These are phyloP conservation scores for Ramaria rubella DNA, from an alignment of 768 basidiomycete species.

Conservation along the genomic window DNA sequence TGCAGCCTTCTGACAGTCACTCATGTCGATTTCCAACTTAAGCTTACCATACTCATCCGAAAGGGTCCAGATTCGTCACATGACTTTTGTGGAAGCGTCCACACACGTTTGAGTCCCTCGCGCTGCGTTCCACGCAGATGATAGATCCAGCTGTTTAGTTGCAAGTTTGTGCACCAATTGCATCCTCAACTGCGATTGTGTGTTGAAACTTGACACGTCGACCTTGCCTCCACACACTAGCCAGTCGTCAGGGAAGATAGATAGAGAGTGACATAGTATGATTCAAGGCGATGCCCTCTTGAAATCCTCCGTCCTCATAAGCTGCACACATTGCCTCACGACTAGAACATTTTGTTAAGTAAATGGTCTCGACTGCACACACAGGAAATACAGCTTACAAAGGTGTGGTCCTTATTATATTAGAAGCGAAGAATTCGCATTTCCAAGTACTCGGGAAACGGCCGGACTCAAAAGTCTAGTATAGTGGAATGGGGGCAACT, in stretches of 20 bases:
- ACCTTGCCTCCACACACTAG: neutral
- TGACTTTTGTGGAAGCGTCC: neutral
- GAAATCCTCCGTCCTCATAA: neutral
- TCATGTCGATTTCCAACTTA: too few species aligned
- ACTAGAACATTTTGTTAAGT: too few species aligned
- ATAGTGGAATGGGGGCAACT: conserved; percentile 18
- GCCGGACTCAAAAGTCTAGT: conserved; percentile 44
- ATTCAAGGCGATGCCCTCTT: neutral
- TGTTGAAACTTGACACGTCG: neutral
- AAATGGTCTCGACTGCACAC: too few species aligned
- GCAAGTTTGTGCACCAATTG: neutral
- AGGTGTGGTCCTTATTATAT: conserved; percentile 87
- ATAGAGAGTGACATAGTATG: neutral
- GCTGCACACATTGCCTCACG: neutral
- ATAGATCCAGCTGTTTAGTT: too few species aligned
- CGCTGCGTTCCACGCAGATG: neutral
- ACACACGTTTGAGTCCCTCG: neutral
- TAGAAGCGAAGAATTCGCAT: conserved; percentile 52
- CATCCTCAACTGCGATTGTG: neutral
- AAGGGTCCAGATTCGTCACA: neutral
- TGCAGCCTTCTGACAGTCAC: too few species aligned
- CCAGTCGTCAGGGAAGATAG: neutral
- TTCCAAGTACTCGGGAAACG: conserved; percentile 77
- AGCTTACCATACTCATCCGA: neutral
- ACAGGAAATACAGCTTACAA: conserved; percentile 55